These are phyloP conservation scores for Sphaerulina musiva DNA, from an alignment of 2,329 filamentous ascomycete species.

Conservation along the genomic window DNA sequence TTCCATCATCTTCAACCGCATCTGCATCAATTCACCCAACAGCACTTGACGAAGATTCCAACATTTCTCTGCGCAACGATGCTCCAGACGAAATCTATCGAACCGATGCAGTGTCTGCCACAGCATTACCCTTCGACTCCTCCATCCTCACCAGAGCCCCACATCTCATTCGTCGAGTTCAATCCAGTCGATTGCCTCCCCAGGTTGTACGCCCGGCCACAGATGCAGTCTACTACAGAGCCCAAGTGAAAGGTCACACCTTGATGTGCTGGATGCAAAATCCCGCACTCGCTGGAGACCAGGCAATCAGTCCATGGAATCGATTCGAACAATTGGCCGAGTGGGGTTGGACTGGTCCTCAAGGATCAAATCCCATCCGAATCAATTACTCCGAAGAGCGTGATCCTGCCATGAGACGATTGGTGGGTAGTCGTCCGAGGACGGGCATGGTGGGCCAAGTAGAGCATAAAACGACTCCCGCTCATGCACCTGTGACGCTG, in stretches of 20 bases:
- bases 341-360: slow-evolving; percentile 8
- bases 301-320: slow-evolving; percentile 1
- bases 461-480: background rate
- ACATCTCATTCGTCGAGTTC: too few species aligned
- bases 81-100: too few species aligned
- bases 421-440: background rate
- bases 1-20: too few species aligned
- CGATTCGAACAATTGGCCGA: slow-evolving; percentile 1
- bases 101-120: too few species aligned
- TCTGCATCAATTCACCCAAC: too few species aligned
- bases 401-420: background rate
- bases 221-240: background rate
- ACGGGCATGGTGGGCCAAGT: too few species aligned
- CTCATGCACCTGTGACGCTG: background rate
- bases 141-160: too few species aligned
- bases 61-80: too few species aligned
- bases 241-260: slow-evolving; percentile 2
- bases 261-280: slow-evolving; percentile 8
- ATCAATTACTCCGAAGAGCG: background rate
- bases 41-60: too few species aligned
- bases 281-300: slow-evolving; percentile 1
- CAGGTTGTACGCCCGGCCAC: background rate
- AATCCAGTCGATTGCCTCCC: background rate
- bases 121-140: too few species aligned
- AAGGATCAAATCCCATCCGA: background rate